Evolutionary conservation across 441 rosid genomes (phyloP), one percentile per base, ranked within the genome.

Genomic region (Raphanus hybrid): DNA sequence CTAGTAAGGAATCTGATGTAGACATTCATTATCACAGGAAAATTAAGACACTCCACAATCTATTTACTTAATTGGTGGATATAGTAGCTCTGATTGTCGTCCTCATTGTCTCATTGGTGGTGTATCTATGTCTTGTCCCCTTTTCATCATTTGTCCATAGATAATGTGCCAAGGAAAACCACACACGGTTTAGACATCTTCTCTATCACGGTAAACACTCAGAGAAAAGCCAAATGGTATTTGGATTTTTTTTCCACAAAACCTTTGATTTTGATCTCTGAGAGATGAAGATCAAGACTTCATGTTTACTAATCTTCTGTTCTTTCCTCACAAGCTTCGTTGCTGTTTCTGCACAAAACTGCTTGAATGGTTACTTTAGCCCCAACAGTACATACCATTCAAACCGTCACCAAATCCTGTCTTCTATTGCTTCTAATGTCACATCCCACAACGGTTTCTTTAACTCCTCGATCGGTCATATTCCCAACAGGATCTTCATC

Each of bases 321-420:
- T 64, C 3, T 64, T 37, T 15, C 50, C 68, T 64, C 8, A 5
- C 9, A 37, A 9, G 4, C 52, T 16, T 64, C 0, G 29, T 37
- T 18, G 3, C 9, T 64, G 68, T 5, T 64, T 64, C 15, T 16
- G 29, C 29, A 64, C 68, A 64, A 18, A 35, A 15, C 67, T 63
- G 67, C 48, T 63, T 63, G 8, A 15, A 8, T 9, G 69, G 81
- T 0, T 75, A 65, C 70, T 87, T 76, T 67, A 48, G 73, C 0
- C 10, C 70, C 12, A 80, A 78, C 6, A 67, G 82, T 62, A 39
- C 76, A 4, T 87, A 84, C 75, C 66, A 79, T 26, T 8, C 34
- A 12, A 85, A 84, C 69, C 87, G 84, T 1, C 26, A 70, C 6
- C 55, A 0, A 7, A 54, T 77, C 58, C 80, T 80, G 67, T 76